Base-by-base conservation (phyloP, 139 green algal species). In the Closterium sp. region DNA sequence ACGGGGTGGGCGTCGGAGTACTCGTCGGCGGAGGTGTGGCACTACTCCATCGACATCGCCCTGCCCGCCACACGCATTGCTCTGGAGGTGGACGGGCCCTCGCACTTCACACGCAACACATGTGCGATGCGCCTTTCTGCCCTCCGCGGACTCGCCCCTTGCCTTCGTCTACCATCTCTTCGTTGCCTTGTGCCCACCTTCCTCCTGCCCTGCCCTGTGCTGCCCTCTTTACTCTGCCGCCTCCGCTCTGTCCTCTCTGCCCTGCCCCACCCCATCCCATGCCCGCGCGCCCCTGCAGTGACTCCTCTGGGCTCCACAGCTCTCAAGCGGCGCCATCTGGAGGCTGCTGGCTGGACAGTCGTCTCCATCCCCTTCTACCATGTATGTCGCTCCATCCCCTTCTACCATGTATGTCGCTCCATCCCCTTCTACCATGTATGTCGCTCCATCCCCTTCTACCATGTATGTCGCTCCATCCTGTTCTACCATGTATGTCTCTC, bases 31-130 rank as follows among this genome's bases (percentile, higher is more conserved):
- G 9, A 3, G 16, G 55, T 76, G 55, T 76, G 55, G 55, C 55
- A 76, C 55, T 76, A 76, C 55, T 76, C 55, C 55, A 89, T 89
- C 28, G 85, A 89, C 85, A 34, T 89, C 9, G 85, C 85, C 16
- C 7, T 89, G 32, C 85, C 85, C 16, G 32, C 16, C 16, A 10
- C 12, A 16, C 85, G 85, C 32, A 89, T 93, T 33, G 91, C 88
- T 5, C 23, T 93, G 38, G 91, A 93, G 81, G 91, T 93, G 9
- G 91, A 93, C 91, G 91, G 91, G 8, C 91, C 91, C 33, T 88
- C 43, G 16, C 91, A 93, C 64, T 93, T 93, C 33, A 87, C 86
- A 7, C 91, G 91, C 21, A 90, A 93, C 86, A 86, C 91, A 81
- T 19, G 86, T 66, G 55, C 55, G 55, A 16, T 55, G 55, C n/a